phyloP scores from a whole-genome alignment of 1,284 basidiomycete genomes.

The Moesziomyces parantarcticus region DNA sequence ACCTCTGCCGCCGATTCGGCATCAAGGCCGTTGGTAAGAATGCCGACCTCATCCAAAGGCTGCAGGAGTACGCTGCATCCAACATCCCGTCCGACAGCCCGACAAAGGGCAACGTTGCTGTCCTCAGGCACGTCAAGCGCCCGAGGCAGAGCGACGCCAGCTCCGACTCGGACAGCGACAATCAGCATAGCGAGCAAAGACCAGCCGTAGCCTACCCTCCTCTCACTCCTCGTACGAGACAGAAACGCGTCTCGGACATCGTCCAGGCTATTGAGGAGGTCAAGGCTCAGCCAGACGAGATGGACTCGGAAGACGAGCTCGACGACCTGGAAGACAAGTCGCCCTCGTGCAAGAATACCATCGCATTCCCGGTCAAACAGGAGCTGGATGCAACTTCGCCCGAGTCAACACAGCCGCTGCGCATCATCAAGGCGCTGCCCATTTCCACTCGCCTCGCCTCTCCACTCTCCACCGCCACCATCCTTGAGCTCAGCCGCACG shows the following conservation, averaged over 20 bases:
- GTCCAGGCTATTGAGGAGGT: constrained; percentile 45
- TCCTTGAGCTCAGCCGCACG: constrained; percentile 28
- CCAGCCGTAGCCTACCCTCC: constrained; percentile 7
- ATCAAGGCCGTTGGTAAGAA: constrained; percentile 55
- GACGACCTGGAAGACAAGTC: constrained; percentile 1
- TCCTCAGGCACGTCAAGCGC: constrained; percentile 44
- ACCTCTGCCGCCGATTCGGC: constrained; percentile 49
- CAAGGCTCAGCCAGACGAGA: constrained; percentile 21
- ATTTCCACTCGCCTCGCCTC: constrained; percentile 32
- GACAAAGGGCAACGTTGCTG: constrained; percentile 40
- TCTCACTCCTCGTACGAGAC: constrained; percentile 34
- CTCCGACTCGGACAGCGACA: constrained; percentile 21
- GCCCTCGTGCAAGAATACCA: constrained; percentile 25
- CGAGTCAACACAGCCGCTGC: constrained; percentile 33
- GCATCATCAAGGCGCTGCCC: constrained; percentile 51
- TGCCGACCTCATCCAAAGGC: constrained; percentile 38
- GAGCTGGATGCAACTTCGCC: neutral
- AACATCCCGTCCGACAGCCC: constrained; percentile 44
- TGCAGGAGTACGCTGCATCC: constrained; percentile 44
- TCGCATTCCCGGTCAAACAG: constrained; percentile 9
- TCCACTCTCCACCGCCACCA: constrained; percentile 30
- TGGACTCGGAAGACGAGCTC: constrained; percentile 31
- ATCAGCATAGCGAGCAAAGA: constrained; percentile 2
- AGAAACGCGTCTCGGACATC: constrained; percentile 34
- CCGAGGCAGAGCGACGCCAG: constrained; percentile 37